A percentile compares a stretch with the other conserved stretches of the same genome.
Evolutionary conservation across 768 basidiomycete genomes (phyloP).

Genomic region (Serendipita sp.): DNA sequence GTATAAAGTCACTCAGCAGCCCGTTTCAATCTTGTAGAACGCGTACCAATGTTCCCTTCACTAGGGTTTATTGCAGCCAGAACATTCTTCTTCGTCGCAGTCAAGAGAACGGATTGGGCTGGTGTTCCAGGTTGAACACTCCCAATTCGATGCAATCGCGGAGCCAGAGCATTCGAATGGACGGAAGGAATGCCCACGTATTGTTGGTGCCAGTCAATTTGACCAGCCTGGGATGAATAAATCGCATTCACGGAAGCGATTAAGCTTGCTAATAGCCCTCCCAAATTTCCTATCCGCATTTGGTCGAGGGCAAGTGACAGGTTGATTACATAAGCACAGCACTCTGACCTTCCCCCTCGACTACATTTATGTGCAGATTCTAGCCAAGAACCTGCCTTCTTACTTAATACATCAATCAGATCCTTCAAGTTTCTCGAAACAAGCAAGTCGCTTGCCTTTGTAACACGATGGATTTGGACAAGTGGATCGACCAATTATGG

Average conservation of each 20-base stretch:
- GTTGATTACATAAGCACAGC: background rate
- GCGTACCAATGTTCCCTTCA: conserved; percentile 53
- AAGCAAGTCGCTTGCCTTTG: too few species aligned
- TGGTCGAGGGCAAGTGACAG: background rate
- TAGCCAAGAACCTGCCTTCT: background rate
- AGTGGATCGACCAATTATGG: conserved; percentile 28
- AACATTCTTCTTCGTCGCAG: conserved; percentile 59
- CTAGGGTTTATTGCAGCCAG: conserved; percentile 53
- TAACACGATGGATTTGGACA: conserved; percentile 10
- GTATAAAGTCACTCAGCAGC: background rate
- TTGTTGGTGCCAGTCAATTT: conserved; percentile 77
- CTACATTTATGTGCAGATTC: background rate
- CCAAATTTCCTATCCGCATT: background rate
- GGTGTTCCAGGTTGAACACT: conserved; percentile 21
- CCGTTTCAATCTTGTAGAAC: background rate
- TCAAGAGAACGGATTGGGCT: conserved; percentile 26
- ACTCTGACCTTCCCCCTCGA: background rate
- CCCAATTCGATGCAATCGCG: conserved; percentile 37
- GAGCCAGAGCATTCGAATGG: conserved; percentile 35
- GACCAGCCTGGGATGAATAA: conserved; percentile 60
- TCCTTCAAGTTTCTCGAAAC: background rate
- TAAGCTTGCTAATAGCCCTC: background rate
- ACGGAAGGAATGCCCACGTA: conserved; percentile 59
- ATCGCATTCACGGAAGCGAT: conserved; percentile 24
- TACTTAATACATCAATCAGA: background rate